phyloP scores from a whole-genome alignment of 306 rosid species.

The Citrullus colocynthis region DNA sequence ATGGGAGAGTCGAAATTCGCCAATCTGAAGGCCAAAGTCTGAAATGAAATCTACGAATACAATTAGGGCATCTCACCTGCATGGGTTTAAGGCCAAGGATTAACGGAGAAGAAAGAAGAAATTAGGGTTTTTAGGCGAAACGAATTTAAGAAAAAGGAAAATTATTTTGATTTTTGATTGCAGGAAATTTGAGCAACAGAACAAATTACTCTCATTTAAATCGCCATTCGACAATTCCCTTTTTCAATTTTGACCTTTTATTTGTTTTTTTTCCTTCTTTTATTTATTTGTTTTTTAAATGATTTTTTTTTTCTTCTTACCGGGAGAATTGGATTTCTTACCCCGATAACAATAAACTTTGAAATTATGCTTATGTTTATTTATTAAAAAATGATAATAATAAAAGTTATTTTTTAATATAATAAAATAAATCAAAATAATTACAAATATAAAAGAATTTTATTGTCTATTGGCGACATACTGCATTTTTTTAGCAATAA shows the following conservation, averaged over 20 bases:
- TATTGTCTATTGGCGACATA: no score
- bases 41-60: not conserved
- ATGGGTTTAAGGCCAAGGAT: conserved; percentile 7
- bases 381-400: no score
- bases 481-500: no score
- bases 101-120: not conserved
- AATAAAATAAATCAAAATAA: no score
- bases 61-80: not conserved
- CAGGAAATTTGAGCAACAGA: not conserved
- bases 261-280: not conserved
- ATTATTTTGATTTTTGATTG: not conserved
- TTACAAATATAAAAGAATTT: no score
- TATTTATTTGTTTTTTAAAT: no score
- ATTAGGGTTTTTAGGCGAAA: conserved; percentile 5
- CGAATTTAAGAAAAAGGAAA: not conserved
- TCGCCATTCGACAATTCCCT: not conserved
- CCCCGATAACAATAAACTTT: no score
- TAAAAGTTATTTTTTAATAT: no score
- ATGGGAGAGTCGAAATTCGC: not conserved
- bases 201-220: not conserved
- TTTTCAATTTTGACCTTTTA: not conserved
- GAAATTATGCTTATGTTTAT: no score
- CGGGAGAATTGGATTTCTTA: no score
- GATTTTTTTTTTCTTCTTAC: not conserved
- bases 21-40: not conserved